Base-by-base conservation (phyloP, 257 asterid species). In the Phtheirospermum japonicum region DNA sequence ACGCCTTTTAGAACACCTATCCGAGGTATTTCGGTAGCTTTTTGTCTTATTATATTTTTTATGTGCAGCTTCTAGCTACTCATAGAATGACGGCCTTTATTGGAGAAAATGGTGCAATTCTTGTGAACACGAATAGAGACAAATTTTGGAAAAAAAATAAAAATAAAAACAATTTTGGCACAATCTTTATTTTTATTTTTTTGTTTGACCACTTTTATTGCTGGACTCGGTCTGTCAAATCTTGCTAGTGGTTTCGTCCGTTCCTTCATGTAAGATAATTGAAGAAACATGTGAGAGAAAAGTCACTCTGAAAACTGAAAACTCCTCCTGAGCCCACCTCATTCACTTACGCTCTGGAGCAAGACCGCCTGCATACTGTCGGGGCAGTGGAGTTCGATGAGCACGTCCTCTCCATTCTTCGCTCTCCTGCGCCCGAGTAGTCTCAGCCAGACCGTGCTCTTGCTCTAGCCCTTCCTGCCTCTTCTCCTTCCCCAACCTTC, bases 151-250 rank as follows among this genome's bases (percentile, higher is more conserved):
- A 43, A 43, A 0, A 12, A 43, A 13, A 43, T n/a, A n/a, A n/a
- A n/a, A n/a, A 43, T 11, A 13, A 43, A 10, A 43, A 43, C n/a
- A 43, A 12, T 4, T 0, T 9, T 36, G 12, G 11, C n/a, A n/a
- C n/a, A n/a, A 36, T 7, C 6, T 36, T 9, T 11, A 9, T 36
- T 36, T 36, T 7, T 36, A 7, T 36, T 36, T 36, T 9, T 36
- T 9, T 11, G 12, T 36, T 66, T 65, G 63, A n/a, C n/a, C n/a
- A 62, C 77, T 73, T 82, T 89, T 86, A 76, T 82, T 89, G 96
- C 99, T 89, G 97, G 97, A 89, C n/a, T n/a, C n/a, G n/a, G n/a
- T 87, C 55, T 89, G 99, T 83, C 82, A 82, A 61, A 65, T 93
- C 75, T 94, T 93, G 79, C 95, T 75, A 80, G 96, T 93, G 77